Base-by-base conservation (phyloP, 2,329 filamentous ascomycete species). In the Claviceps sp. region DNA sequence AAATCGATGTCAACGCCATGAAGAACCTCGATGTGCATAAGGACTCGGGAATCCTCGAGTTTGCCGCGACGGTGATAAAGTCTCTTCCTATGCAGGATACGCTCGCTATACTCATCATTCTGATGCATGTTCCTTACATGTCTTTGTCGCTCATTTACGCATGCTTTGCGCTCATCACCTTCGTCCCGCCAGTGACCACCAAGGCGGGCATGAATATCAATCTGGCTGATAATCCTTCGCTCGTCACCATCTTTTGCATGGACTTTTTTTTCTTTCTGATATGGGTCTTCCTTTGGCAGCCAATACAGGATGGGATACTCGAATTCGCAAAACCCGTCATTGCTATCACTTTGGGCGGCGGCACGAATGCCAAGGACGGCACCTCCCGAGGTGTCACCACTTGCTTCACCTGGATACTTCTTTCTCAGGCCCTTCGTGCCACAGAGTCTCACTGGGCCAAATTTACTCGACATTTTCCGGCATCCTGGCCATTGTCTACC, bases 271-370 rank as follows among this genome's bases (percentile, higher is more conserved):
- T 91, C 59, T 76, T 96, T 59, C 73, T 91, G 56, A 74, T 93
- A 56, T 96, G 89, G 87, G 74, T 95, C 46, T 86, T 93, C 59
- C 76, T 95, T 55, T 94, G 86, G 86, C 82, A 83, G 36, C 88
- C 88, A 53, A 79, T 91, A 56, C 90, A 95, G 65, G 87, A 88
- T 63, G 84, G 94, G 62, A 85, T 91, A 53, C 76, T 96, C 59
- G 90, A 96, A 64, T 77, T 95, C 50, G 88, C 90, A 54, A 91
- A 96, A 68, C 87, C 91, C 53, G 88, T 95, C 63, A 94, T 96
- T 62, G 90, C 90, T 53, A 82, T 95, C 53, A 94, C 89, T 0
- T 73, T 96, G 11, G 90, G 90, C 55, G 90, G 89, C 54, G 88
- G 88, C 53, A 85, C 82, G 7, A 82, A 78, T 56, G 80, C 81